Conservation (phyloP, 2,329 filamentous ascomycete species). For the Stylonectria norvegica region DNA sequence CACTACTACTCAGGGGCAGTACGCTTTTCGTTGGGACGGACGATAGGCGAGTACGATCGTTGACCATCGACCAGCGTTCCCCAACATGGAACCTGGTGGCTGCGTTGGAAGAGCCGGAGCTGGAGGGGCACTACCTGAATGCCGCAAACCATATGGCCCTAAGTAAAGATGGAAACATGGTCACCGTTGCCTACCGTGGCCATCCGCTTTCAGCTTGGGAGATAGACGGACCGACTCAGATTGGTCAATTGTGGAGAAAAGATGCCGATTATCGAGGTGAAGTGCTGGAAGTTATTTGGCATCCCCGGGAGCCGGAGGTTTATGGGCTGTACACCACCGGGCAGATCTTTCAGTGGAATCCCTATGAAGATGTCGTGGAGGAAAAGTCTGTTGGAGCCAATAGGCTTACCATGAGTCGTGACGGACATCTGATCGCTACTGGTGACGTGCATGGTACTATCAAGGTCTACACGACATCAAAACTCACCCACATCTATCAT, state of each 20-base stretch:
- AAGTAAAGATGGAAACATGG: slow-evolving; percentile 25
- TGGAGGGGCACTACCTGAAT: slow-evolving; percentile 25
- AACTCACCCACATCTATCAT: slow-evolving; percentile 27
- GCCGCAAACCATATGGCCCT: slow-evolving; percentile 25
- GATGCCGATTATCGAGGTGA: slow-evolving; percentile 17
- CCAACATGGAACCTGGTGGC: slow-evolving; percentile 19
- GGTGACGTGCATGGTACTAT: slow-evolving; percentile 26
- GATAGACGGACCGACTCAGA: slow-evolving; percentile 18
- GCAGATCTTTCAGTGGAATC: slow-evolving; percentile 35
- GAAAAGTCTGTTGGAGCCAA: slow-evolving; percentile 20
- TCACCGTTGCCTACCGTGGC: slow-evolving; percentile 30
- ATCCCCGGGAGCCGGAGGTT: slow-evolving; percentile 27
- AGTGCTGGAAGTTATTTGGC: slow-evolving; percentile 26
- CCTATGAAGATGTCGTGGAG: slow-evolving; percentile 27
- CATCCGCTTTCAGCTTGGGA: slow-evolving; percentile 32
- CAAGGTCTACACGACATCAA: slow-evolving; percentile 22
- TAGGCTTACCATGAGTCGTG: slow-evolving; percentile 23
- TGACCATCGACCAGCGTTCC: slow-evolving; percentile 13
- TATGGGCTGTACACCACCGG: slow-evolving; percentile 33
- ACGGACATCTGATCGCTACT: slow-evolving; percentile 29
- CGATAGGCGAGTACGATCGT: slow-evolving; percentile 19
- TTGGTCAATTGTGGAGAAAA: slow-evolving; percentile 28
- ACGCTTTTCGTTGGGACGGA: slow-evolving; percentile 23
- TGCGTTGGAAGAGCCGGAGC: slow-evolving; percentile 21
- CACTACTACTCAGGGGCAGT: slow-evolving; percentile 17